These are phyloP conservation scores for Plasmopara muralis DNA, from an alignment of 352 stramenopile species.

Conservation along the genomic window DNA sequence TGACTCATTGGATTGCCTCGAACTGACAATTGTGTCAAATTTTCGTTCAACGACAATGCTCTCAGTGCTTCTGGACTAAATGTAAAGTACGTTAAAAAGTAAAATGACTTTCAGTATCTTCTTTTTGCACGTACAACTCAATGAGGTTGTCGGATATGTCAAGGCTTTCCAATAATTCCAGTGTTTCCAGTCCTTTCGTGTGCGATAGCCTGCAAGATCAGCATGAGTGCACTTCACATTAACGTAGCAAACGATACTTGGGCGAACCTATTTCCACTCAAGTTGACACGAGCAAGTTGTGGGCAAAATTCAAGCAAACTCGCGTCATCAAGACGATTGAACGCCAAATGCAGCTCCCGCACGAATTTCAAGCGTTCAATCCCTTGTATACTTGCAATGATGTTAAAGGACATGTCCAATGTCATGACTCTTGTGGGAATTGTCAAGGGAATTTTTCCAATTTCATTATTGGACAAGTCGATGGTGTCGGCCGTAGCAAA, in stretches of 20 bases:
- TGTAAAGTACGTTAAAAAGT: no score
- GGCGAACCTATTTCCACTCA: slow-evolving; percentile 63
- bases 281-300: slow-evolving; percentile 46
- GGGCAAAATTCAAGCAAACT: slow-evolving; percentile 62
- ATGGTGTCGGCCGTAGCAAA: slow-evolving; percentile 57
- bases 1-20: slow-evolving; percentile 62
- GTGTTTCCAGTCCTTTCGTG: slow-evolving; percentile 62
- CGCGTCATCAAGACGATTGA: slow-evolving; percentile 54
- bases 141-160: slow-evolving; percentile 76
- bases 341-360: slow-evolving; percentile 63
- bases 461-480: slow-evolving; percentile 72
- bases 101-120: background rate
- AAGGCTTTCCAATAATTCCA: slow-evolving; percentile 49
- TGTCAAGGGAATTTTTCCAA: slow-evolving; percentile 48
- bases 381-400: slow-evolving; percentile 33
- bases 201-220: slow-evolving; percentile 32
- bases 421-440: slow-evolving; percentile 39
- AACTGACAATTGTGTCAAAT: slow-evolving; percentile 60
- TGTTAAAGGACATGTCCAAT: slow-evolving; percentile 70
- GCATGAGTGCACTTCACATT: slow-evolving; percentile 1
- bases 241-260: background rate
- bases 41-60: slow-evolving; percentile 55
- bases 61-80: slow-evolving; percentile 53
- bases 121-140: slow-evolving; percentile 39
- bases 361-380: slow-evolving; percentile 60